Percentiles rank a stretch among this genome's conserved stretches.
Evolutionary conservation across 257 asterid genomes (phyloP).

Genomic region (Datura wrightii): DNA sequence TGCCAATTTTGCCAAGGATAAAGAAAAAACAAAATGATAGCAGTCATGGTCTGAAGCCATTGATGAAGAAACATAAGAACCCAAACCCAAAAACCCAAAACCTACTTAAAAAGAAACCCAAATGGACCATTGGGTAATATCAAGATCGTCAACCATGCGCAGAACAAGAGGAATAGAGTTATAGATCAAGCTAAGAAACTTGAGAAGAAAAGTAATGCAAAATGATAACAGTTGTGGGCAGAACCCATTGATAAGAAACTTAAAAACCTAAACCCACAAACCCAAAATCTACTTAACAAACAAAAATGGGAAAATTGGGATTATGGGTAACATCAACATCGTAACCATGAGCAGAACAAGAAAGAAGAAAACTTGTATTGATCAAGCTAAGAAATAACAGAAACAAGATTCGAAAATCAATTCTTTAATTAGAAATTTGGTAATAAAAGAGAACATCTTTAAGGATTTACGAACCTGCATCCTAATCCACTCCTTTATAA

Average conservation of each 20-base stretch:
- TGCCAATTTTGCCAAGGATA: background rate
- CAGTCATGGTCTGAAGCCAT: background rate
- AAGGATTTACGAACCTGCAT: conserved; percentile 24
- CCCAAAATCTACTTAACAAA: background rate
- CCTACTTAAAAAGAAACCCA: background rate
- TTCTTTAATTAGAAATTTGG: background rate
- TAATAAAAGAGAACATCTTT: background rate
- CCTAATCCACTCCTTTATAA: background rate
- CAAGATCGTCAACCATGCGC: background rate
- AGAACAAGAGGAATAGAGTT: background rate
- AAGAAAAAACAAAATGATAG: background rate
- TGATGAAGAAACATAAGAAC: background rate
- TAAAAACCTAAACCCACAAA: background rate
- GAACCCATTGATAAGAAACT: background rate
- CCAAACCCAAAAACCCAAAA: background rate
- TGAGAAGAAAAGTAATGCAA: background rate
- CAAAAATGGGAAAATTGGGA: background rate
- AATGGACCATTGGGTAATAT: background rate
- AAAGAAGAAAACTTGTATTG: background rate
- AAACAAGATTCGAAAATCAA: background rate
- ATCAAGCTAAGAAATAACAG: conserved; percentile 13
- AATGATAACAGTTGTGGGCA: background rate
- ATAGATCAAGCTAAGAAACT: background rate
- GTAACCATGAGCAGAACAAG: background rate
- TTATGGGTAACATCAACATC: background rate